Evolutionary conservation across 345 rosid species (phyloP), one percentile per base, ranked within the genome.

Genomic region (Lepidium aucheri): DNA sequence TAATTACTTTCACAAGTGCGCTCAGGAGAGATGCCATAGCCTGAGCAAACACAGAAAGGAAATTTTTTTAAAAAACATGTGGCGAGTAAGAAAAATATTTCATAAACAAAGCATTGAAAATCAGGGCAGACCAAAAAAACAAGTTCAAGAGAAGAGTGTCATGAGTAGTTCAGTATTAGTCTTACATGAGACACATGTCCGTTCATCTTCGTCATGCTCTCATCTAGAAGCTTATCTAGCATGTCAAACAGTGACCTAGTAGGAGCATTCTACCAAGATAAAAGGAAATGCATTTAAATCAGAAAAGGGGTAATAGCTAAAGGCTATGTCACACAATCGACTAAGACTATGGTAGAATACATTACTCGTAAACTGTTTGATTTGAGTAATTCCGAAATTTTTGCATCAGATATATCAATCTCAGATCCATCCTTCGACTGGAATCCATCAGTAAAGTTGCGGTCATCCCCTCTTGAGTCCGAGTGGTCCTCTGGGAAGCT

Each of bases 101-200:
- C 33, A 73, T 16, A 55, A 65, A 58, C 26, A 12, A 46, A 30
- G 45, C 6, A 72, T 16, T 35, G 40, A 58, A 42, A 73, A 14
- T 42, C 60, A 26, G 18, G 12, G 56, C 36, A 46, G 61, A 45
- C 39, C 13, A 60, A 13, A 47, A 47, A 28, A 53, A 17, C 33
- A 67, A 39, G 9, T 53, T 60, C 52, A 53, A 53, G 32, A 53
- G 12, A 53, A 53, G n/a, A 42, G 15, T 59, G 44, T 41, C 44
- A 45, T 66, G 26, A 52, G 45, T 45, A 68, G 68, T 44, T 53
- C 36, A 58, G 35, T 72, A 38, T 54, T 40, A 64, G 65, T 22
- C 97, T 65, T 82, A 94, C 97, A 67, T 88, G 83, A 72, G 85
- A 80, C 46, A 85, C 57, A 40, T 83, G 86, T 56, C 86, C 88